A percentile compares a stretch with the other conserved stretches of the same genome.
Conservation (phyloP, 306 rosid species). For the Fragaria ananassa region DNA sequence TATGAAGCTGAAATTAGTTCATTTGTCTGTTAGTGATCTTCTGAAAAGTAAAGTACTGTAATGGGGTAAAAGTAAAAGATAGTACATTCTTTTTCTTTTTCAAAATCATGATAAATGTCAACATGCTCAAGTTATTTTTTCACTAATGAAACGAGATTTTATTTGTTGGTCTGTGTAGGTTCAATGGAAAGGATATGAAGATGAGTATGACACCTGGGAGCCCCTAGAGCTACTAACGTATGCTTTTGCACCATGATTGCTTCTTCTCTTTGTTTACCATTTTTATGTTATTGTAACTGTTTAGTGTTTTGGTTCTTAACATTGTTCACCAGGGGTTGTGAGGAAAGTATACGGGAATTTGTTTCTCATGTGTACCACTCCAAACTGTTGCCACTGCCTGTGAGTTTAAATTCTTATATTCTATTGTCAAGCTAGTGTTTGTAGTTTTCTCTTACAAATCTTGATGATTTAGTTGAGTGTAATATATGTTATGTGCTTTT, state of each 20-base stretch:
- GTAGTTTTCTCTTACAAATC: no score
- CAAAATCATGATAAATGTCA: neutral
- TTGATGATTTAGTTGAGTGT: neutral
- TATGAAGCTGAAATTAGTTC: neutral
- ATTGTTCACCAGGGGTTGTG: slow-evolving; percentile 51
- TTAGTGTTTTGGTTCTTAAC: neutral
- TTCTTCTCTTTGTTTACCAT: neutral
- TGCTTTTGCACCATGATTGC: neutral
- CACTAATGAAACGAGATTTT: neutral
- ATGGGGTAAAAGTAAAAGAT: neutral
- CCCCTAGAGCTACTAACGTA: slow-evolving; percentile 64
- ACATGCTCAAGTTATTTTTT: neutral
- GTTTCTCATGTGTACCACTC: slow-evolving; percentile 43
- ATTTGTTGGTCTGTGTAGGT: slow-evolving; percentile 30
- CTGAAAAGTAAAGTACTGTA: neutral
- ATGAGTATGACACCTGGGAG: slow-evolving; percentile 74
- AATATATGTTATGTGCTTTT: neutral
- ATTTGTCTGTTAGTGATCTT: neutral
- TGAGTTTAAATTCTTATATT: slow-evolving; percentile 24
- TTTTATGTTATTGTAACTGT: neutral
- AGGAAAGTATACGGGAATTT: slow-evolving; percentile 40
- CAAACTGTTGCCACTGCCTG: slow-evolving; percentile 62
- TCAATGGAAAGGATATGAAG: slow-evolving; percentile 71
- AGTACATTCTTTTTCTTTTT: neutral
- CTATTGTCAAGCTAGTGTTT: neutral